Evolutionary conservation across 164 flowering plant species (phyloP).

Genomic region (Dillenia turbinata): DNA sequence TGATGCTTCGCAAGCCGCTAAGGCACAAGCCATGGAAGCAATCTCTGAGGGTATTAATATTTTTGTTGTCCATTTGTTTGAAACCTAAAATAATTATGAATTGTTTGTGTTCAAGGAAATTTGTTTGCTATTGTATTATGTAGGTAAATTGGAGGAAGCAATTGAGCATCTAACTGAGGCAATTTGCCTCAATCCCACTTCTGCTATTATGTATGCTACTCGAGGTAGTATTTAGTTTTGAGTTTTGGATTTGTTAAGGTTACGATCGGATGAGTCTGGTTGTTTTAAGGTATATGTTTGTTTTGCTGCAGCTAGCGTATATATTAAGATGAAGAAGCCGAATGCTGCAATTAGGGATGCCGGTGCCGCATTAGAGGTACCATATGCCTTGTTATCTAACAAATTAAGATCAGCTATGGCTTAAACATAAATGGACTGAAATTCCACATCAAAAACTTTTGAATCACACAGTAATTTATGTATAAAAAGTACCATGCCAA

Average conservation of each 20-base stretch:
- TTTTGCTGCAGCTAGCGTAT: conserved; percentile 70
- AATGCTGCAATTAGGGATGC: conserved; percentile 98
- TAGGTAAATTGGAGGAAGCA: conserved; percentile 91
- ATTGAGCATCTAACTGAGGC: conserved; percentile 79
- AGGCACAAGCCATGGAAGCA: conserved; percentile 82
- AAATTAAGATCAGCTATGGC: no score
- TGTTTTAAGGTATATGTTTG: neutral
- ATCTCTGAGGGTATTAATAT: conserved; percentile 65
- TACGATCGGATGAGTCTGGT: neutral
- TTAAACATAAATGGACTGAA: no score
- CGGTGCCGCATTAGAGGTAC: conserved; percentile 87
- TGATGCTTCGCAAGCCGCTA: conserved; percentile 79
- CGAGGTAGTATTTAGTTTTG: conserved; percentile 53
- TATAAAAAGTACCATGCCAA: no score
- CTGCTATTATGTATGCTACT: conserved; percentile 92
- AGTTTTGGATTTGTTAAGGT: neutral
- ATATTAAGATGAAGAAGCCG: conserved; percentile 91
- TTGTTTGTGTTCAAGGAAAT: neutral
- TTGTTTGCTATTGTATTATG: conserved; percentile 5
- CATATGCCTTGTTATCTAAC: no score
- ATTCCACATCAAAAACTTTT: no score
- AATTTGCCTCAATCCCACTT: conserved; percentile 73
- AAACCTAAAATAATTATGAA: neutral
- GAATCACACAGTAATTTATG: no score
- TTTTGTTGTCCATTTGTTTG: neutral